These are phyloP conservation scores for Kazachstania kunashirensis DNA, from an alignment of 805 yeast species.

Conservation along the genomic window DNA sequence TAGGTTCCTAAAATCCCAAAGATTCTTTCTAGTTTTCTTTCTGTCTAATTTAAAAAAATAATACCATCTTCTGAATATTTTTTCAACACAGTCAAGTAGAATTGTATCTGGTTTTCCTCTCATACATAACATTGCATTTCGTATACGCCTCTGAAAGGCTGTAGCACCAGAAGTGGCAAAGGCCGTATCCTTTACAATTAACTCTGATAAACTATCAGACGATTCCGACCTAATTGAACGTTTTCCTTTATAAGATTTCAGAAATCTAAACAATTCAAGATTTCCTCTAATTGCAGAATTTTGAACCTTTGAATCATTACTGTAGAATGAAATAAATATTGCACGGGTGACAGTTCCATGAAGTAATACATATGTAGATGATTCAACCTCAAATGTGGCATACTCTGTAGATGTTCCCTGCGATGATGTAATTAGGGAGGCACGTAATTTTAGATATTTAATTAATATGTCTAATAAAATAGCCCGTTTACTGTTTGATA, in stretches of 20 bases:
- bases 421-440: constrained; percentile 23
- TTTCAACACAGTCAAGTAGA: constrained; percentile 25
- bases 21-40: constrained; percentile 29
- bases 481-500: constrained; percentile 27
- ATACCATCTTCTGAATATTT: constrained; percentile 32
- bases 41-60: constrained; percentile 12
- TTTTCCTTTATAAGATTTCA: constrained; percentile 22
- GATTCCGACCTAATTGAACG: constrained; percentile 5
- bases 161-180: constrained; percentile 56
- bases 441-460: constrained; percentile 32
- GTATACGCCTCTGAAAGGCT: constrained; percentile 60
- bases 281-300: constrained; percentile 37
- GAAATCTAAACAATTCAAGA: constrained; percentile 18
- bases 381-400: constrained; percentile 20
- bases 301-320: constrained; percentile 43
- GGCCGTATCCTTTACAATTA: constrained; percentile 36
- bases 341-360: constrained; percentile 41
- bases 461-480: constrained; percentile 33
- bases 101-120: constrained; percentile 20
- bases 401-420: constrained; percentile 19
- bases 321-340: constrained; percentile 41
- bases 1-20: constrained; percentile 47
- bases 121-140: constrained; percentile 32
- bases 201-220: constrained; percentile 33
- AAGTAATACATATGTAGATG: constrained; percentile 26